Conservation (phyloP, 129 eudicot genomes). For the Cynara cardunculus region DNA sequence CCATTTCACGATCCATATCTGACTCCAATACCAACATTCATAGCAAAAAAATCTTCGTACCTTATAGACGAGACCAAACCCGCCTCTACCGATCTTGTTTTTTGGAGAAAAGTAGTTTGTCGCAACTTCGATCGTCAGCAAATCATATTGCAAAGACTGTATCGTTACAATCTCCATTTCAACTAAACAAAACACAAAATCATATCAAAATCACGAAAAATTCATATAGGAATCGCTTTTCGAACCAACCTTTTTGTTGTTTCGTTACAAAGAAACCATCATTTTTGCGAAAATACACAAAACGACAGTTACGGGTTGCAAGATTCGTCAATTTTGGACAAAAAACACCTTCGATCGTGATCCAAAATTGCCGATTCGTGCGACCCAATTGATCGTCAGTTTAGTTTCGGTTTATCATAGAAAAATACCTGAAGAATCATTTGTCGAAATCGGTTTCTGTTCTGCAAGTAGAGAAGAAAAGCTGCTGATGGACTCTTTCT, state of each 20-base stretch:
- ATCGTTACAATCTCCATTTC: slow-evolving; percentile 16
- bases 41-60: slow-evolving; percentile 9
- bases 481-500: slow-evolving; percentile 3
- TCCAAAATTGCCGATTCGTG: not conserved
- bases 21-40: not conserved
- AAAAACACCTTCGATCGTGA: not conserved
- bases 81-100: slow-evolving; percentile 39
- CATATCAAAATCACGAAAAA: not conserved
- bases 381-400: not conserved
- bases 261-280: not conserved
- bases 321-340: not conserved
- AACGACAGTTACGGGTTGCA: not conserved
- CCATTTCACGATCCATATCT: not conserved
- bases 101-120: slow-evolving; percentile 29
- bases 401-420: not conserved
- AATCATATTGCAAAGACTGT: slow-evolving; percentile 37
- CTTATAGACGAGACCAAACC: slow-evolving; percentile 46
- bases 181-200: slow-evolving; percentile 5
- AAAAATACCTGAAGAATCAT: slow-evolving; percentile 20
- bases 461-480: slow-evolving; percentile 25
- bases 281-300: not conserved
- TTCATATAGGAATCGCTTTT: not conserved
- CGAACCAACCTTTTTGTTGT: not conserved
- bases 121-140: slow-evolving; percentile 28
- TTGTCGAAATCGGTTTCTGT: slow-evolving; percentile 11